Base-by-base conservation (phyloP, 2,329 filamentous ascomycete species). In the Calonectria hongkongensis region DNA sequence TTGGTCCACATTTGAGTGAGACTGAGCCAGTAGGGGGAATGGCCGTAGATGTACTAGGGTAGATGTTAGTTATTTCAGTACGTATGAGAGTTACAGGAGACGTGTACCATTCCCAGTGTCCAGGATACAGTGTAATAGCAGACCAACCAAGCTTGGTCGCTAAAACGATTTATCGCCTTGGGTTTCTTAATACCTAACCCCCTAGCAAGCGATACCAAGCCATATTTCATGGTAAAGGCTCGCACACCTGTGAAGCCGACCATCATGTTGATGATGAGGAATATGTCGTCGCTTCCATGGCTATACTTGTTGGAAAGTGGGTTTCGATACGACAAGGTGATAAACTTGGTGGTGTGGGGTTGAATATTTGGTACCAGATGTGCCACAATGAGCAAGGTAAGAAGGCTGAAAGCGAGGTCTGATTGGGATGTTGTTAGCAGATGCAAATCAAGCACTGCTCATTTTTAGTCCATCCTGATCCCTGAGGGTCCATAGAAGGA, bases 141-240 rank as follows among this genome's bases (percentile, higher is more conserved):
- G 67, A 97, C 85, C 81, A 98, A 87, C 94, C 96, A 98, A 47
- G 93, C 94, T 86, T 98, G 96, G 86, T 98, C 96, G 74, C 95
- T 95, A 85, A 98, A 97, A 71, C 96, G 91, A 56, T 94, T 91
- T 69, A 93, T 87, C 43, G 92, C 91, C 86, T 98, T 98, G 81
- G 87, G 88, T 80, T 93, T 94, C 78, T 89, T 89, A 77, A 98
- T 90, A 27, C 96, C 96, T 74, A 89, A 89, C 62, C 87, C 85
- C 74, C 90, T 92, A 58, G 94, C 96, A 70, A 97, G 84, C 5
- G 96, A 96, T n/a, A 91, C 91, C 60, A 98, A 88, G 9, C 97
- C 78, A 86, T 98, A 96, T 81, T 98, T 95, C 91, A 98, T 97
- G 67, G 91, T 87, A 64, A 91, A 92, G 43, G 95, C 95, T 71